Evolutionary conservation across 1,284 basidiomycete genomes (phyloP).

Genomic region (Afroboletus lepidellus): DNA sequence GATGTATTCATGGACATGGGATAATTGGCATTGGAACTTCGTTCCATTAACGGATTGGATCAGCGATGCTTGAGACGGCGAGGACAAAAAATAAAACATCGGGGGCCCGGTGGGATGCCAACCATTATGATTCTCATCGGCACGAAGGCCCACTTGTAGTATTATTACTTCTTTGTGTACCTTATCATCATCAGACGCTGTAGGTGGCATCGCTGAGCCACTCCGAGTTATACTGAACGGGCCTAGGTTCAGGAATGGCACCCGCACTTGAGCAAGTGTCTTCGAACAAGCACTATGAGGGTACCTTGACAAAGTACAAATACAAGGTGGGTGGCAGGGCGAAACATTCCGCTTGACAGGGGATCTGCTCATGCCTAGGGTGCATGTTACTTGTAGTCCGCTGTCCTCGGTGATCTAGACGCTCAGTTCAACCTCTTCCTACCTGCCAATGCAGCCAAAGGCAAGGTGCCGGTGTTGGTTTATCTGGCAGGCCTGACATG

Average conservation of each 20-base stretch:
- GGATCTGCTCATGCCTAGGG: not conserved
- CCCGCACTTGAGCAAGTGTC: constrained; percentile 40
- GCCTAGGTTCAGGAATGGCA: constrained; percentile 17
- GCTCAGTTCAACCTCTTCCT: constrained; percentile 91
- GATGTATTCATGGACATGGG: too few relatives aligned
- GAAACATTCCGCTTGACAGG: not conserved
- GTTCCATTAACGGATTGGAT: too few relatives aligned
- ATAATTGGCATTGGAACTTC: too few relatives aligned
- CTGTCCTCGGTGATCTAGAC: constrained; percentile 74
- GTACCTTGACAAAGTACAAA: constrained; percentile 83
- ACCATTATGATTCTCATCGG: too few relatives aligned
- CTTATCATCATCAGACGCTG: not conserved
- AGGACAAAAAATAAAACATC: too few relatives aligned
- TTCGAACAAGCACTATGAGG: constrained; percentile 76
- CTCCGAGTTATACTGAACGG: not conserved
- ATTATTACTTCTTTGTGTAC: too few relatives aligned
- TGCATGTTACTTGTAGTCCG: constrained; percentile 57
- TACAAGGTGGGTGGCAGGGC: constrained; percentile 56
- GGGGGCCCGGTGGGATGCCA: too few relatives aligned
- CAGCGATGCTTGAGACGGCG: too few relatives aligned
- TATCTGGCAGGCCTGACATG: constrained; percentile 95
- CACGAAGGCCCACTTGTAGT: too few relatives aligned
- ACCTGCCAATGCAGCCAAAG: constrained; percentile 58
- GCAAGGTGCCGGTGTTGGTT: constrained; percentile 79
- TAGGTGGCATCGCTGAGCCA: not conserved